Evolutionary conservation across 345 rosid genomes (phyloP), one percentile per base, ranked within the genome.

Genomic region (Populus alba): DNA sequence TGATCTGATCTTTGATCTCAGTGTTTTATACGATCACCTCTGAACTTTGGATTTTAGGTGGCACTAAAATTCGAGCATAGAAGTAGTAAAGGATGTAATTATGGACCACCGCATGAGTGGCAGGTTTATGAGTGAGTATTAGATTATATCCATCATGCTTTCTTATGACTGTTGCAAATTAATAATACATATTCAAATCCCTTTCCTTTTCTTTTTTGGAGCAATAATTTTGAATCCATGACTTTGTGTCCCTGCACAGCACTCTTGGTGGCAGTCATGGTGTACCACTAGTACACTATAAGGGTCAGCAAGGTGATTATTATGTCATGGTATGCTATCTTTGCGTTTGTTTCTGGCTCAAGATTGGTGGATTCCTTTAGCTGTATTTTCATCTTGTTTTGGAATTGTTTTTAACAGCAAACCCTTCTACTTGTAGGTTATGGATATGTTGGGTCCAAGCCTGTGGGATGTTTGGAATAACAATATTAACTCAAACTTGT

Each of bases 391-490:
- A 1, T 10, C 49, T 17, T n/a, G 12, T 41, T 55, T 25, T 68
- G 41, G 47, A 62, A 16, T 47, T n/a, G 25, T 59, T n/a, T 75
- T 41, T 78, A 23, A 45, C 18, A 7, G 31, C 11, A 62, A 68
- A 25, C 16, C 17, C 12, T 63, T 5, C 27, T 65, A 62, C 47
- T 39, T 82, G 51, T 87, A 96, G 99, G 97, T 92, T 71, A 96
- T 96, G 99, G 99, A 96, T 86, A 92, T 94, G 83, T 92, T 96
- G 77, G 99, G 98, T 45, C 99, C 98, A 49, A 96, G 99, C 83
- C 90, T 94, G 43, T 96, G 99, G 98, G 99, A 96, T 86, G 93
- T 96, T 57, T 96, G 99, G 99, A 96, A 82, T 76, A 82, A 91
- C 66, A 96, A 82, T 76, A 78, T 91, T 67, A 90, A 94, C 71